Base-by-base conservation (phyloP, 1,284 basidiomycete species). In the Moesziomyces antarcticus region DNA sequence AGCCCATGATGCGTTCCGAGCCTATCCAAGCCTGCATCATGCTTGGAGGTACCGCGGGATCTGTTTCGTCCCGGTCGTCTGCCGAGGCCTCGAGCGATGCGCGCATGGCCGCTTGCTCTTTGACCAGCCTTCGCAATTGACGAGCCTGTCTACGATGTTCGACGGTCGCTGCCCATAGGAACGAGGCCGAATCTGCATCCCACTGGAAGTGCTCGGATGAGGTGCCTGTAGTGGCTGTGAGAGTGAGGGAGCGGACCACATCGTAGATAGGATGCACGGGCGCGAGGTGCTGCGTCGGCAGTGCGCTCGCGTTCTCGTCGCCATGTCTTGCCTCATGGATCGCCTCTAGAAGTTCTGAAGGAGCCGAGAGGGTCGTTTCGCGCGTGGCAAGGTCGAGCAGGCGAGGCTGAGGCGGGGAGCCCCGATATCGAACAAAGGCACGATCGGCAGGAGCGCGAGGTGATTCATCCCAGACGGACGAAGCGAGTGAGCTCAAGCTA, bases 191-290 rank as follows among this genome's bases (percentile, higher is more conserved):
- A 10, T 53, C 50, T 13, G 54, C 33, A 40, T 77, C 55, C 75
- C 75, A 77, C 46, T 70, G 63, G 46, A 77, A 77, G 51, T 62
- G 73, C 11, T 67, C 47, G 18, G 75, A 77, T 0, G 69, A 70
- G 3, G 71, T 66, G 35, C 60, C 69, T 1, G 69, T 66, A 0
- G 70, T 60, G 3, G 67, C 73, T 10, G 73, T 70, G 40, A 22
- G 25, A 18, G 62, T 44, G 48, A 76, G 70, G 27, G 73, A 73
- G 4, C 44, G 59, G 5, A 70, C 27, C 9, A 73, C 70, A 14
- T 62, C 25, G 11, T 49, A 44, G 0, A 54, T 22, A 6, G 66
- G 55, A 66, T 76, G 64, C 11, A 63, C 62, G 3, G 73, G 73
- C 0, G 73, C 73, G 1, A 72, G 50, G 21, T 73, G 70, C 41